Evolutionary conservation across 306 rosid genomes (phyloP), one percentile per base, ranked within the genome.

Genomic region (Boehmeria nivea): DNA sequence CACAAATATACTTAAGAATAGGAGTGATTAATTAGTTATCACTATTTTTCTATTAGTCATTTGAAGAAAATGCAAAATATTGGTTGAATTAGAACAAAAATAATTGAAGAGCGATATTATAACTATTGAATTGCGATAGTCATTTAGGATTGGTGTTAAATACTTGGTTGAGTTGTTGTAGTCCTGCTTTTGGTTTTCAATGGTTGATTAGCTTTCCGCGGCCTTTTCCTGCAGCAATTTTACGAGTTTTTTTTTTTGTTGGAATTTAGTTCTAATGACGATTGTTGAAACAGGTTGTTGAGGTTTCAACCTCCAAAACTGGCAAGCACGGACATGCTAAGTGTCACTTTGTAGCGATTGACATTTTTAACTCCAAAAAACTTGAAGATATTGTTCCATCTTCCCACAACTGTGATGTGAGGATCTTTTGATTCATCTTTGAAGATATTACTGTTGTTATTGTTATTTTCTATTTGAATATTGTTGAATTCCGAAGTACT

Each of bases 301-400:
- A 86, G 76, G 95, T 86, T 78, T 86, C 91, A 16, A 86, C 95
- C 61, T 86, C 91, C 59, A 86, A 86, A 71, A 86, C 95, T 6
- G 95, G 95, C 44, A 86, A 86, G 80, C 95, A 86, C 44, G 95
- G 95, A 56, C 91, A 86, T 49, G 95, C 95, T 10, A 86, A 86
- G 83, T 86, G 95, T 67, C 91, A 86, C 83, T 86, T 83, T 69
- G 95, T 86, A 63, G 95, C 53, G 1, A 86, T 86, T 62, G 95
- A 86, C 63, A 83, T 86, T 74, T 86, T 86, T 70, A 86, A 72
- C 49, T 81, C 57, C 62, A 86, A 86, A 72, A 86, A 86, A 76
- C 95, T 86, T 6, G 95, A 86, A 56, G 95, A 86, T 81, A 86
- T 86, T 54, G 95, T 86, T 56, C 95, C 95, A 13, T 86, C 95